These are phyloP conservation scores for Scorias spongiosa DNA, from an alignment of 2,329 filamentous ascomycete genomes.

Conservation along the genomic window DNA sequence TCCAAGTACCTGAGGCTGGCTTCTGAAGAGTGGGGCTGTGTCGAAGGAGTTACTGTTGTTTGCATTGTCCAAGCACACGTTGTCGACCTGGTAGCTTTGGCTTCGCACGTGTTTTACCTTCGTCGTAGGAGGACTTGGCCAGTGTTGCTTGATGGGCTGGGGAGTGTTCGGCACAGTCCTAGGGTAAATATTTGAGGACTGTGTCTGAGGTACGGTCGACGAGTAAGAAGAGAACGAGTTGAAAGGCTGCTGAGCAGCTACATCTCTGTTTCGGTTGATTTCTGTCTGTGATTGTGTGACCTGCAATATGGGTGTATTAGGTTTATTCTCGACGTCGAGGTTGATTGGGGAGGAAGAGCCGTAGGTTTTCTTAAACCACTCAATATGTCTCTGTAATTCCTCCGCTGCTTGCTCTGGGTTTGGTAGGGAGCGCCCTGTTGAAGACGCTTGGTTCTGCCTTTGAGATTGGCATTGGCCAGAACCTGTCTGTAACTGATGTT, in stretches of 20 bases:
- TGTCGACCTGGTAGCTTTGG: conserved; percentile 32
- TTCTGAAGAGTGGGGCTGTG: conserved; percentile 11
- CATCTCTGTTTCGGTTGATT: neutral
- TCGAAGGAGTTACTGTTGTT: neutral
- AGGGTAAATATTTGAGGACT: conserved; percentile 15
- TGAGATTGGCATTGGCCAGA: neutral
- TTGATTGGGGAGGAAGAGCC: conserved; percentile 2
- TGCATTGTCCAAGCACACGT: conserved; percentile 31
- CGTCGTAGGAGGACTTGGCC: conserved; percentile 19
- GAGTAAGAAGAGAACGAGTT: neutral
- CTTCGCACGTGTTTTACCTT: conserved; percentile 17
- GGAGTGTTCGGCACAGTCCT: conserved; percentile 37
- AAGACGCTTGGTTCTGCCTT: conserved; percentile 11
- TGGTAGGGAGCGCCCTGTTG: conserved; percentile 18
- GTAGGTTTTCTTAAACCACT: conserved; percentile 6
- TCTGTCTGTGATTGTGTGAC: neutral
- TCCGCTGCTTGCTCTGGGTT: conserved; percentile 13
- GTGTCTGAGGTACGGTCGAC: conserved; percentile 9
- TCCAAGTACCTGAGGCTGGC: neutral
- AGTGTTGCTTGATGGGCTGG: conserved; percentile 24
- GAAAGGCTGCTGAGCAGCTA: neutral
- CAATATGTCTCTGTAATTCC: conserved; percentile 12
- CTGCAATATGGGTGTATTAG: neutral
- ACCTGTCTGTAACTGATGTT: neutral
- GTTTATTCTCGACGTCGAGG: neutral